Conservation (phyloP, 1,284 basidiomycete species). For the Wallemia hederae region DNA sequence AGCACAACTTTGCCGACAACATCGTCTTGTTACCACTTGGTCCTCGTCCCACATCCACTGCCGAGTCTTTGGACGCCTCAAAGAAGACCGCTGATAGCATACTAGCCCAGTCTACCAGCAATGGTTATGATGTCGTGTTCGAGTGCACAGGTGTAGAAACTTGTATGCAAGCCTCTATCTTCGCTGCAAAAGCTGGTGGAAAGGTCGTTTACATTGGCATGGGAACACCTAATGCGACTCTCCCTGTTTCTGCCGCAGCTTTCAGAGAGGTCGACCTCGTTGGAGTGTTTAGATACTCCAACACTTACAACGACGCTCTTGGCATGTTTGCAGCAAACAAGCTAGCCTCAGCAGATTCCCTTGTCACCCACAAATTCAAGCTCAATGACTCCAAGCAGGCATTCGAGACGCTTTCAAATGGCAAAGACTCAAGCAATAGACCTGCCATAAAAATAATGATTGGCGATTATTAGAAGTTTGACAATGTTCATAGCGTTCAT, state of each 20-base stretch:
- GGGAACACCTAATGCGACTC: constrained; percentile 51
- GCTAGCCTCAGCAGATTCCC: constrained; percentile 32
- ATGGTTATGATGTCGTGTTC: constrained; percentile 71
- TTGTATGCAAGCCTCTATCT: constrained; percentile 12
- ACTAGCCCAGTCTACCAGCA: constrained; percentile 15
- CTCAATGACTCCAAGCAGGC: constrained; percentile 36
- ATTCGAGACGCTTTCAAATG: constrained; percentile 45
- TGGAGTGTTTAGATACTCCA: constrained; percentile 51
- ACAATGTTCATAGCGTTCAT: too few relatives aligned
- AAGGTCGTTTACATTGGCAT: constrained; percentile 82
- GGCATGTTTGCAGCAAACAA: constrained; percentile 35
- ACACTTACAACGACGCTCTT: constrained; percentile 63
- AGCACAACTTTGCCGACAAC: constrained; percentile 43
- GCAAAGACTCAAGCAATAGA: constrained; percentile 42
- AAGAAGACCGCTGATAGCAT: constrained; percentile 26
- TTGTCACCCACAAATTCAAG: constrained; percentile 50
- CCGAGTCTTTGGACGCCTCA: constrained; percentile 31
- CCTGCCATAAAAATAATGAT: constrained; percentile 70
- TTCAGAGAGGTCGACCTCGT: constrained; percentile 73
- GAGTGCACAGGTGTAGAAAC: constrained; percentile 80
- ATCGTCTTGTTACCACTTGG: constrained; percentile 32
- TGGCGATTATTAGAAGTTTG: constrained; percentile 11
- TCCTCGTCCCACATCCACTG: constrained; percentile 15
- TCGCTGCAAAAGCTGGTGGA: constrained; percentile 54
- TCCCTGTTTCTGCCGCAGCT: constrained; percentile 57